A percentile compares a stretch with the other conserved stretches of the same genome.
These are phyloP conservation scores for Hyphodiscus sp. DNA, from an alignment of 2,329 filamentous ascomycete genomes.

Conservation along the genomic window DNA sequence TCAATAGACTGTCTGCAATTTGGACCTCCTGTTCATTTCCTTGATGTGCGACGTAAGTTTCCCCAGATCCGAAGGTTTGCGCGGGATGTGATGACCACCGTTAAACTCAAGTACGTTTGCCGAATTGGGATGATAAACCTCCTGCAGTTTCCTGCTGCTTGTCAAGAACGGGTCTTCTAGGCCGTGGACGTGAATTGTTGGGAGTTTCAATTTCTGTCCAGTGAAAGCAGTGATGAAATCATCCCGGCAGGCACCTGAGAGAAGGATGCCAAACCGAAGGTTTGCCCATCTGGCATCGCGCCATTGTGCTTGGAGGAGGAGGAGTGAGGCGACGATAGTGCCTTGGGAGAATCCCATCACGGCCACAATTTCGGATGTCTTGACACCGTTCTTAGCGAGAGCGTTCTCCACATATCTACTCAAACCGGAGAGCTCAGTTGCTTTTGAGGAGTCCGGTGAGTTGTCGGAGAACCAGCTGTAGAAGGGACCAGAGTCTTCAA, in stretches of 20 bases:
- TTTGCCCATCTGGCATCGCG: not conserved
- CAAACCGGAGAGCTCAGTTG: not conserved
- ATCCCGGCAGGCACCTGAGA: not conserved
- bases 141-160: not conserved
- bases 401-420: not conserved
- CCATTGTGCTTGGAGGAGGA: constrained; percentile 1
- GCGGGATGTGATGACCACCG: not conserved
- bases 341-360: constrained; percentile 8
- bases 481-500: constrained; percentile 60
- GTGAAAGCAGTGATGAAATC: not conserved
- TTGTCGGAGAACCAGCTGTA: constrained; percentile 38
- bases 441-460: not conserved
- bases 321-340: constrained; percentile 1
- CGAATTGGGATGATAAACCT: not conserved
- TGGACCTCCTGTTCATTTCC: not conserved
- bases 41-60: not conserved
- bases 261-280: not conserved
- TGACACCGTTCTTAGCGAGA: not conserved
- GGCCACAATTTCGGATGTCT: not conserved
- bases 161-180: not conserved
- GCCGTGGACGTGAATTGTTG: constrained; percentile 3
- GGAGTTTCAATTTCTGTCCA: not conserved
- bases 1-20: not conserved
- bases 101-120: not conserved
- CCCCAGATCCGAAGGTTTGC: not conserved